These are phyloP conservation scores for bread wheat (Triticum aestivum) DNA, from an alignment of 176 grass and related monocot genomes.

Conservation along the genomic window DNA sequence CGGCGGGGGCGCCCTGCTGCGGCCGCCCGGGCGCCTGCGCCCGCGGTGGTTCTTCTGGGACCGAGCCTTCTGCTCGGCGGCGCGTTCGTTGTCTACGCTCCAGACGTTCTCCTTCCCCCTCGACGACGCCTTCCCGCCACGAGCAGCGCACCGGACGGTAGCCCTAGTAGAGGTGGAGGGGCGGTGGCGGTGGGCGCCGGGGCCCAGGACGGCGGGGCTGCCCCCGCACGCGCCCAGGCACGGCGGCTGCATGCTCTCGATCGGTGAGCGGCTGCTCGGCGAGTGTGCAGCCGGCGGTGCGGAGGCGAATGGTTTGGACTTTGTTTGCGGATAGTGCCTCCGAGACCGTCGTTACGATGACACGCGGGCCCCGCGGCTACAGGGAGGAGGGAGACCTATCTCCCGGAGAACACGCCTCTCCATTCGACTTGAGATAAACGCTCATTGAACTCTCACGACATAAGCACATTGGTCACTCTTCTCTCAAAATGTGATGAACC, in stretches of 20 bases:
- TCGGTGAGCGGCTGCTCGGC: slow-evolving; percentile 3
- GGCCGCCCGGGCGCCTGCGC: slow-evolving; percentile 28
- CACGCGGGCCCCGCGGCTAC: slow-evolving; percentile 2
- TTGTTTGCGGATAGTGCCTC: slow-evolving; percentile 38
- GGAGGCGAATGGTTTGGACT: neutral
- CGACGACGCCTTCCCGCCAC: slow-evolving; percentile 34
- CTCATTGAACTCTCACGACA: too few relatives aligned
- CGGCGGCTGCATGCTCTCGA: slow-evolving; percentile 63
- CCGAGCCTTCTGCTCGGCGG: slow-evolving; percentile 15
- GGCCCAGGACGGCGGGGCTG: slow-evolving; percentile 2
- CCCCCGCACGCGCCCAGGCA: slow-evolving; percentile 55
- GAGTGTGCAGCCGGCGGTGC: neutral
- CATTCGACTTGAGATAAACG: too few relatives aligned
- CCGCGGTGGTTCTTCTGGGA: slow-evolving; percentile 11
- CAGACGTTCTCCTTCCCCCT: slow-evolving; percentile 88
- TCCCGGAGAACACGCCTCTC: neutral
- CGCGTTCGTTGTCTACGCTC: slow-evolving; percentile 84
- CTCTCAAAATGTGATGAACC: too few relatives aligned
- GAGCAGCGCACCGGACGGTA: slow-evolving; percentile 20
- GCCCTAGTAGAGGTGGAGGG: slow-evolving; percentile 1
- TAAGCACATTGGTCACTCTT: too few relatives aligned
- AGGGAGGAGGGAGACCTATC: neutral
- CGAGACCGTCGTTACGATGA: neutral
- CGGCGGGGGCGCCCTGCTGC: slow-evolving; percentile 20
- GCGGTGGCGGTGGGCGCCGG: neutral